Base-by-base conservation (phyloP, 495 filamentous ascomycete species). In the Parathielavia hyrcaniae region DNA sequence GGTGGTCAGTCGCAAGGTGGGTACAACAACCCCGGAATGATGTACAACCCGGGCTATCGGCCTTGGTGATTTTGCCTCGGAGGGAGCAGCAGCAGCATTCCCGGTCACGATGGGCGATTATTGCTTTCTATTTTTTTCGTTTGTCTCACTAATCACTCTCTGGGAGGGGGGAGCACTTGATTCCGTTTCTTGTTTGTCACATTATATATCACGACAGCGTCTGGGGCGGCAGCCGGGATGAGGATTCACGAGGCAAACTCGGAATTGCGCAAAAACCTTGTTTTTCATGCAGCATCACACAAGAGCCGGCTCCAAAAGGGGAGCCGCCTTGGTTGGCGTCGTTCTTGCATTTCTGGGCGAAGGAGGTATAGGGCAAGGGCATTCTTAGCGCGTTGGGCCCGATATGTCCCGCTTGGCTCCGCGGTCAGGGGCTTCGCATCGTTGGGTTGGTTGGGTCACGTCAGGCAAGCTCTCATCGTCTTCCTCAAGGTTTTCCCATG, bases 1-100 rank as follows among this genome's bases (percentile, higher is more conserved):
- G 83, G 84, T 77, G 85, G 86, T 75, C 93, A 96, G 83, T 83
- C 84, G 78, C 90, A 92, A 95, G 91, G 91, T 96, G 93, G 91
- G 89, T 96, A 92, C 84, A 91, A 88, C 83, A 91, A 89, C 73
- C 87, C 83, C 62, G 82, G 71, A 71, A 86, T 90, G 84, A 88
- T 91, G 81, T 96, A 96, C 72, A 89, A 87, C 70, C 79, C 81
- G 69, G 83, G 83, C 58, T 85, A 87, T 68, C 78, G 78, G 71
- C 78, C 84, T 64, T 89, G 88, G 86, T 91, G 84, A 86, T 54
- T 43, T 30, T 38, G 23, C 30, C 44, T 45, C n/a, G 40, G 13
- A 44, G 26, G 43, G 36, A 53, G 22, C 30, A 46, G 43, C 40
- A 36, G n/a, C 13, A 11, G 10, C 16, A 17, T 9, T 23, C 26